These are phyloP conservation scores for Myxozyma vanderwaltii DNA, from an alignment of 805 yeast species.

Conservation along the genomic window DNA sequence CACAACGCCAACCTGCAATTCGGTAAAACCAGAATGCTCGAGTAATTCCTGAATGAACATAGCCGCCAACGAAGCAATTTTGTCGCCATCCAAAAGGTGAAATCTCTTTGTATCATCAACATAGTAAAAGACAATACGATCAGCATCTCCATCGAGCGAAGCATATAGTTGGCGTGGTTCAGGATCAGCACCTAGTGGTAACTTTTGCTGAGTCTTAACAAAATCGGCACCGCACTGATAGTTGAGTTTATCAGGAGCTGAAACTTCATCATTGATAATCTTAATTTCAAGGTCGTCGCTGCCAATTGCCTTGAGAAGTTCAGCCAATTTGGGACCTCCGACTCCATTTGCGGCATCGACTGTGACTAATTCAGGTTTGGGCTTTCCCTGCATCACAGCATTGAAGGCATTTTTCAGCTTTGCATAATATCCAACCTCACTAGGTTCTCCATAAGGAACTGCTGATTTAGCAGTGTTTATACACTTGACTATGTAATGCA, in stretches of 20 bases:
- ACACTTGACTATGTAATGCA: slow-evolving; percentile 81
- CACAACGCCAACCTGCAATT: slow-evolving; percentile 70
- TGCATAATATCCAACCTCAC: slow-evolving; percentile 68
- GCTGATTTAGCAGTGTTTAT: slow-evolving; percentile 56
- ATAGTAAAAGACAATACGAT: slow-evolving; percentile 77
- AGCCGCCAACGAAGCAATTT: slow-evolving; percentile 83
- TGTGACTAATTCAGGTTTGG: slow-evolving; percentile 49
- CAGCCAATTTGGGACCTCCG: slow-evolving; percentile 74
- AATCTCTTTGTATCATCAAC: slow-evolving; percentile 42
- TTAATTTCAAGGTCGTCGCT: slow-evolving; percentile 47
- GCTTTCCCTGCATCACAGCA: slow-evolving; percentile 43
- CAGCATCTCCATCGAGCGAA: slow-evolving; percentile 97
- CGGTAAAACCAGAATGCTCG: slow-evolving; percentile 46
- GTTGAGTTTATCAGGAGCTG: slow-evolving; percentile 68
- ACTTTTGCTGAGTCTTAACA: slow-evolving; percentile 83
- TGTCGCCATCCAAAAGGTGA: slow-evolving; percentile 80
- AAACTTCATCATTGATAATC: slow-evolving; percentile 49
- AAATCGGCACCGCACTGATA: slow-evolving; percentile 91
- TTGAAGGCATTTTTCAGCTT: slow-evolving; percentile 61
- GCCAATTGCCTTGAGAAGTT: slow-evolving; percentile 51
- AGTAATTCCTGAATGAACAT: slow-evolving; percentile 58
- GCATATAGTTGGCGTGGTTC: slow-evolving; percentile 59
- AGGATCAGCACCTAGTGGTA: slow-evolving; percentile 64
- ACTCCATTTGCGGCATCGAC: slow-evolving; percentile 97
- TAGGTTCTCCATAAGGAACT: slow-evolving; percentile 58